Percentiles rank a stretch among this genome's conserved stretches.
phyloP scores from a whole-genome alignment of 73 alveolate genomes.

The Durusdinium trenchii region DNA sequence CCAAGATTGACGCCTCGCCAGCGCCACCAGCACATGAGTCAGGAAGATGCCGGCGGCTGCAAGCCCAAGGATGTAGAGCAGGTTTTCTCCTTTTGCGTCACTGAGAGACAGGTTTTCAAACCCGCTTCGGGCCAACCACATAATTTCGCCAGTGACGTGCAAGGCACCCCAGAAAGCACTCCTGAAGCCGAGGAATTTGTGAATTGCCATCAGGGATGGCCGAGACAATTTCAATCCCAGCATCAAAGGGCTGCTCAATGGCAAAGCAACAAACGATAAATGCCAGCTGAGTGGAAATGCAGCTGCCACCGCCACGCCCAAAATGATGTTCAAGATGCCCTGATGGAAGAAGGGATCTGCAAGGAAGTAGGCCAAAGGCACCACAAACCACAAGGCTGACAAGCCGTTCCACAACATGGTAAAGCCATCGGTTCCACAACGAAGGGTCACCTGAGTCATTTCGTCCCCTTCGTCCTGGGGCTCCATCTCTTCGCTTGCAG shows the following conservation, averaged over 20 bases:
- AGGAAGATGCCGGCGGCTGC: neutral
- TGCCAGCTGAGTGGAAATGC: slow-evolving; percentile 42
- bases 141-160: slow-evolving; percentile 12
- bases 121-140: neutral
- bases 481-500: too few species aligned
- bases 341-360: neutral
- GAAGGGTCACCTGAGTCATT: too few species aligned
- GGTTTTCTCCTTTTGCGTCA: slow-evolving; percentile 3
- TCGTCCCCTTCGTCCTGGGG: too few species aligned
- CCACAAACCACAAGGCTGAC: slow-evolving; percentile 16
- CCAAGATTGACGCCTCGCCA: neutral
- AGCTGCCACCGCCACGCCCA: neutral
- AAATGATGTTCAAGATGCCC: neutral
- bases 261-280: neutral
- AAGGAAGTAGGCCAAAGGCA: neutral
- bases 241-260: neutral
- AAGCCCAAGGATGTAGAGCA: slow-evolving; percentile 7
- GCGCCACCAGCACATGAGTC: slow-evolving; percentile 1
- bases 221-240: neutral
- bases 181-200: slow-evolving; percentile 2
- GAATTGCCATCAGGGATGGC: neutral
- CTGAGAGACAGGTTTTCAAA: neutral
- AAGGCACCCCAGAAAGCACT: neutral
- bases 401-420: neutral
- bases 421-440: too few species aligned